Conservation (phyloP, 441 rosid species). For the Jatropha multifida region DNA sequence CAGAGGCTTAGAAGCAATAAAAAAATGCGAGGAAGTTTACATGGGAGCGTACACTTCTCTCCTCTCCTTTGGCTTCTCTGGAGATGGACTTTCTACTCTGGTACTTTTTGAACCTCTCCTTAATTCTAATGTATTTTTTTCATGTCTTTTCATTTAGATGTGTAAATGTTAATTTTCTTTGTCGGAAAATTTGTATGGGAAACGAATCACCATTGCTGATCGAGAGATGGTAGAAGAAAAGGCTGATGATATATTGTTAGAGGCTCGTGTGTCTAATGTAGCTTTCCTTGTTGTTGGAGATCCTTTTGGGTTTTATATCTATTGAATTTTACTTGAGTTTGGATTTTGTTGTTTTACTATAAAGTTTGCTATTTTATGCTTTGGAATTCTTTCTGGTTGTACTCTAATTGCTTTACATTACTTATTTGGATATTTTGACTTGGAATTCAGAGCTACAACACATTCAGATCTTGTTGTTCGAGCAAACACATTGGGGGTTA, state of each 20-base stretch:
- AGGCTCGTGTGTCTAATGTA: slow-evolving; percentile 50
- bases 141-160: neutral
- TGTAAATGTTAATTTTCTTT: neutral
- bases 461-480: slow-evolving; percentile 89
- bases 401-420: neutral
- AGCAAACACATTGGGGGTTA: slow-evolving; percentile 70
- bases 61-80: slow-evolving; percentile 80
- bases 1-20: slow-evolving; percentile 78
- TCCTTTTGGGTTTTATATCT: slow-evolving; percentile 67
- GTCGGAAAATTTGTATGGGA: slow-evolving; percentile 77
- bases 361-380: neutral
- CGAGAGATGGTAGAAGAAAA: slow-evolving; percentile 95
- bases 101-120: slow-evolving; percentile 27
- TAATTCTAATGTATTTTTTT: neutral
- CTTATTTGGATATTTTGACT: neutral
- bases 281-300: slow-evolving; percentile 93
- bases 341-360: neutral
- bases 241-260: slow-evolving; percentile 57
- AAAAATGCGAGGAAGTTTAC: slow-evolving; percentile 71
- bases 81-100: slow-evolving; percentile 70
- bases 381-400: neutral
- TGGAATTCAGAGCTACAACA: slow-evolving; percentile 75
- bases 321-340: neutral
- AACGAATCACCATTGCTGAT: slow-evolving; percentile 66
- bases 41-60: slow-evolving; percentile 96